Percentiles rank a stretch among this genome's conserved stretches.
phyloP scores from a whole-genome alignment of 257 asterid species.

The Petunia axillaris region DNA sequence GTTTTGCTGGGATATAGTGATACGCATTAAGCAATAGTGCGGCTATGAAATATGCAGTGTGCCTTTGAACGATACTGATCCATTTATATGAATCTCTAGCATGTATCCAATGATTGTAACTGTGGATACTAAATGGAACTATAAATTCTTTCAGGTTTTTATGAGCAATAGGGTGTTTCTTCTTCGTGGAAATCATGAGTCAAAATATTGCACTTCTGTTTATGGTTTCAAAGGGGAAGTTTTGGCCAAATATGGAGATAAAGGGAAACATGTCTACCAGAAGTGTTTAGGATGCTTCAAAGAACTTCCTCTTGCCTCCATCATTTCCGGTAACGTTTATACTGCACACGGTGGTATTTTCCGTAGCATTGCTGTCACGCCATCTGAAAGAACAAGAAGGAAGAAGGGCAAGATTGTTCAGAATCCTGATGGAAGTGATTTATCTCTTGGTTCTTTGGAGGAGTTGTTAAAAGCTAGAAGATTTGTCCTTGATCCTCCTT shows the following conservation, averaged over 20 bases:
- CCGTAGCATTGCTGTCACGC: constrained; percentile 66
- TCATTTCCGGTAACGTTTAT: constrained; percentile 78
- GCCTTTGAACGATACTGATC: background rate
- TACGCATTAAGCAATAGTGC: background rate
- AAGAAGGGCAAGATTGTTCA: constrained; percentile 72
- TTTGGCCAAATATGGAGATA: constrained; percentile 71
- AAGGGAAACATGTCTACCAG: constrained; percentile 88
- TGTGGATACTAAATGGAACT: background rate
- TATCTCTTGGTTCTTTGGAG: constrained; percentile 83
- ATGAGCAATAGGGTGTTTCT: constrained; percentile 82
- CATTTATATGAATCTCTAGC: background rate
- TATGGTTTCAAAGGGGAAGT: constrained; percentile 98
- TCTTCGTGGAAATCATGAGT: constrained; percentile 97
- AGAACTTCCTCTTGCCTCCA: constrained; percentile 96
- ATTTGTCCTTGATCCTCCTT: constrained; percentile 97
- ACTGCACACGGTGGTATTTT: constrained; percentile 99
- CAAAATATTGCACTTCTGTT: constrained; percentile 95
- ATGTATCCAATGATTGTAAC: background rate
- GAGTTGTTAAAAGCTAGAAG: constrained; percentile 91
- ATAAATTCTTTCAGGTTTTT: constrained; percentile 58
- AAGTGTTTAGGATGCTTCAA: constrained; percentile 97
- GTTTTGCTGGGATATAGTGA: background rate
- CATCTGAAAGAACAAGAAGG: constrained; percentile 75
- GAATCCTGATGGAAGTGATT: constrained; percentile 51
- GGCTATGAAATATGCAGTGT: background rate